These are phyloP conservation scores for Aspergillus sp. DNA, from an alignment of 2,329 filamentous ascomycete genomes.

Conservation along the genomic window DNA sequence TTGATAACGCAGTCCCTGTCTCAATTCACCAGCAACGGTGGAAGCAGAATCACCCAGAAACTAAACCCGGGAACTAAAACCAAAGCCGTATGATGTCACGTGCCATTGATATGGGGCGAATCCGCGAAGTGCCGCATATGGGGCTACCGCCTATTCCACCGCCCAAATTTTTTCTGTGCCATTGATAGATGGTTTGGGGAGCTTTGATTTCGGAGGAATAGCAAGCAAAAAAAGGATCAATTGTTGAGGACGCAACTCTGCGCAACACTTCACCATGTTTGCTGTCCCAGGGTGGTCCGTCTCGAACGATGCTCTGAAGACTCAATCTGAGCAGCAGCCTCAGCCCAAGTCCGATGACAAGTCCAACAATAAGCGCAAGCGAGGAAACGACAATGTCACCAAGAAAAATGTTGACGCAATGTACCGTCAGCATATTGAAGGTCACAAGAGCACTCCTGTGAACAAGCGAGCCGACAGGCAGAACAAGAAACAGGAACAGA, in stretches of 20 bases:
- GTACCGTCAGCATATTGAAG: conserved; percentile 73
- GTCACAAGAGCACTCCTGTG: conserved; percentile 41
- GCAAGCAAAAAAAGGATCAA: background rate
- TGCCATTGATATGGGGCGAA: no score
- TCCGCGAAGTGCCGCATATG: background rate
- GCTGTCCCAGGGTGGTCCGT: conserved; percentile 90
- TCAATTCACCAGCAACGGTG: no score
- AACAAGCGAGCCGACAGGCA: conserved; percentile 29
- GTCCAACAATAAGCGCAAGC: conserved; percentile 51
- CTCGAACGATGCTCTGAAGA: conserved; percentile 62
- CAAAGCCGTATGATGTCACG: no score
- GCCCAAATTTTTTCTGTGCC: conserved; percentile 8
- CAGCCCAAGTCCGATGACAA: conserved; percentile 38
- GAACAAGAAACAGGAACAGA: conserved; percentile 24
- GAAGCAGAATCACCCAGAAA: no score
- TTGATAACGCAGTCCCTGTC: no score
- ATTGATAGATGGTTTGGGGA: background rate
- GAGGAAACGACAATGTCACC: conserved; percentile 48
- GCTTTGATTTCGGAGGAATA: background rate
- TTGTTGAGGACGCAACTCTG: background rate
- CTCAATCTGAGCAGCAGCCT: conserved; percentile 56
- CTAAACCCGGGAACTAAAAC: no score
- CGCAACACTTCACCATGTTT: conserved; percentile 58
- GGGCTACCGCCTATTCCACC: background rate
- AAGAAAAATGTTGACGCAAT: conserved; percentile 66